Conservation (phyloP, 805 yeast genomes). For the Kurtzmaniella cleridarum region DNA sequence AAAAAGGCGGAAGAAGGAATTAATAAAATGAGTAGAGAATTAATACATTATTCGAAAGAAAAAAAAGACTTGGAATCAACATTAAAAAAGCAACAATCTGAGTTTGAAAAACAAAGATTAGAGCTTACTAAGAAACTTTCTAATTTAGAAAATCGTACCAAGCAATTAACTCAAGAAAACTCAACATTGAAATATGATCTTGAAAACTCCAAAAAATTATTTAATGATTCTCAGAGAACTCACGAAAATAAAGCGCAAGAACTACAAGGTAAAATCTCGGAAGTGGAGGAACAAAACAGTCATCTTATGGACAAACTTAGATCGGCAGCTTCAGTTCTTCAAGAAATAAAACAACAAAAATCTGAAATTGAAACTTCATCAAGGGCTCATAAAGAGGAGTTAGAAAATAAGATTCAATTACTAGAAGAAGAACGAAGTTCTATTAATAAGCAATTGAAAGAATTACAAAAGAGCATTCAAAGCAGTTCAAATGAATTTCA, state of each 20-base stretch:
- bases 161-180: slow-evolving; percentile 16
- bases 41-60: slow-evolving; percentile 58
- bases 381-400: slow-evolving; percentile 10
- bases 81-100: slow-evolving; percentile 39
- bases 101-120: slow-evolving; percentile 21
- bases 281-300: slow-evolving; percentile 26
- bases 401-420: slow-evolving; percentile 9
- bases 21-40: slow-evolving; percentile 83
- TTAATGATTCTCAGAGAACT: slow-evolving; percentile 16
- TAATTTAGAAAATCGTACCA: slow-evolving; percentile 15
- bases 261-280: slow-evolving; percentile 17
- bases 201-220: slow-evolving; percentile 13
- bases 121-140: slow-evolving; percentile 29
- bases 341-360: slow-evolving; percentile 21
- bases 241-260: slow-evolving; percentile 14
- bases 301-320: slow-evolving; percentile 39
- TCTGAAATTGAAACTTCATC: slow-evolving; percentile 11
- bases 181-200: slow-evolving; percentile 20
- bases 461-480: slow-evolving; percentile 2
- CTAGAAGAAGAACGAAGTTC: slow-evolving; percentile 6
- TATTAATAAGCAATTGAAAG: slow-evolving; percentile 2
- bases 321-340: slow-evolving; percentile 32
- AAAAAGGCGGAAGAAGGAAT: slow-evolving; percentile 78
- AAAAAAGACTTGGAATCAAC: slow-evolving; percentile 46
- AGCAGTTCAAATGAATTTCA: slow-evolving; percentile 1